phyloP scores from a whole-genome alignment of 2,329 filamentous ascomycete genomes.

The Phialophora expanda region DNA sequence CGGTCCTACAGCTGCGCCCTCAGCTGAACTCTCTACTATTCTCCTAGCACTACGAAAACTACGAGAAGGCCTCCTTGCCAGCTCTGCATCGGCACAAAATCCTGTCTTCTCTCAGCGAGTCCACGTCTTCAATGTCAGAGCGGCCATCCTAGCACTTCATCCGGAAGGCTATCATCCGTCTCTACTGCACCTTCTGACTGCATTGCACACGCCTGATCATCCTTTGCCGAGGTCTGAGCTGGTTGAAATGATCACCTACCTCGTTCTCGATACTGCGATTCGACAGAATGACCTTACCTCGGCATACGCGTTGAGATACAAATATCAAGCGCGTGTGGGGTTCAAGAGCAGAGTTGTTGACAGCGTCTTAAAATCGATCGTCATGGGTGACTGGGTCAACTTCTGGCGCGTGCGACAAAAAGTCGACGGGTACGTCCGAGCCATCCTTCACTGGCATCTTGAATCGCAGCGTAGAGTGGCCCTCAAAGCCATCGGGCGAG shows the following conservation, averaged over 20 bases:
- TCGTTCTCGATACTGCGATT: constrained; percentile 87
- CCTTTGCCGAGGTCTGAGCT: constrained; percentile 74
- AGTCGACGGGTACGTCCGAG: constrained; percentile 80
- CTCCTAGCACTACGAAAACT: constrained; percentile 88
- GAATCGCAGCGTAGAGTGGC: constrained; percentile 74
- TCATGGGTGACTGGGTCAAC: constrained; percentile 79
- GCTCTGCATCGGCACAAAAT: constrained; percentile 72
- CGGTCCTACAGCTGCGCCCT: constrained; percentile 44
- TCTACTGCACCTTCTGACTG: constrained; percentile 75
- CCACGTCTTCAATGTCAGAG: constrained; percentile 88
- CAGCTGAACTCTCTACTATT: constrained; percentile 72
- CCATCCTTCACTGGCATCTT: constrained; percentile 81
- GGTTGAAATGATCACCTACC: constrained; percentile 78
- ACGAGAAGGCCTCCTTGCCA: constrained; percentile 80
- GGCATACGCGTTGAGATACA: constrained; percentile 70
- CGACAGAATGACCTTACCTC: constrained; percentile 74
- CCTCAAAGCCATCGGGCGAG: constrained; percentile 82
- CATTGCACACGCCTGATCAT: constrained; percentile 67
- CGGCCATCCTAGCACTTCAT: constrained; percentile 78
- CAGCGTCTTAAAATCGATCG: constrained; percentile 69
- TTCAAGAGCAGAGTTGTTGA: constrained; percentile 73
- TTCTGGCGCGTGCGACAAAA: constrained; percentile 74
- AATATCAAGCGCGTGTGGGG: constrained; percentile 55
- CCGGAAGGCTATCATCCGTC: constrained; percentile 90
- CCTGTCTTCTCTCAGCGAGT: constrained; percentile 78